phyloP scores from a whole-genome alignment of 2,329 filamentous ascomycete species.

The Penicillium verrucosum region DNA sequence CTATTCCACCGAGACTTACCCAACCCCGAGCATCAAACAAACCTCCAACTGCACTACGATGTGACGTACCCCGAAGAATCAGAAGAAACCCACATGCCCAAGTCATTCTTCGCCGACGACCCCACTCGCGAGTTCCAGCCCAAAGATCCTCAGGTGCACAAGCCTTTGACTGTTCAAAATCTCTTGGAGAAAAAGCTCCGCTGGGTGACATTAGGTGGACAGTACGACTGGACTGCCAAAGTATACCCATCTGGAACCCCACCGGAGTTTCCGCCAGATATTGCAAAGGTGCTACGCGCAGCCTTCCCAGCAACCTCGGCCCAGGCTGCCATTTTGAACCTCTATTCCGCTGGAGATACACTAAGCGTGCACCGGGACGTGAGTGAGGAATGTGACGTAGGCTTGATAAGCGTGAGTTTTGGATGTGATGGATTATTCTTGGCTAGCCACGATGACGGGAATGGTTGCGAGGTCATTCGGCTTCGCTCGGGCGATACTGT shows the following conservation, averaged over 20 bases:
- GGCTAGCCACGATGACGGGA: constrained; percentile 61
- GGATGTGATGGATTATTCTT: constrained; percentile 91
- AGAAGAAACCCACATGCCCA: neutral
- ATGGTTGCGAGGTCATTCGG: constrained; percentile 52
- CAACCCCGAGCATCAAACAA: constrained; percentile 73
- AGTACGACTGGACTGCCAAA: constrained; percentile 94
- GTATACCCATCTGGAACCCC: constrained; percentile 68
- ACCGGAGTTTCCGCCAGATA: constrained; percentile 71
- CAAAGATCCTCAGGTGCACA: constrained; percentile 71
- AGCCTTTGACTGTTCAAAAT: constrained; percentile 64
- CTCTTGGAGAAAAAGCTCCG: constrained; percentile 77
- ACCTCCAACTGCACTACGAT: constrained; percentile 79
- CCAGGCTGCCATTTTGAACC: constrained; percentile 89
- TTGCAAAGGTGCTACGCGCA: constrained; percentile 62
- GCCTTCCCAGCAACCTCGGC: constrained; percentile 75
- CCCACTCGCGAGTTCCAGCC: constrained; percentile 47
- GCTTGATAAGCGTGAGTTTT: constrained; percentile 79
- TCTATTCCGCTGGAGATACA: constrained; percentile 87
- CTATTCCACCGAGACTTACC: constrained; percentile 76
- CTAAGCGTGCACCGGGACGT: constrained; percentile 93
- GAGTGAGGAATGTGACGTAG: constrained; percentile 74
- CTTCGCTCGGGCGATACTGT: constrained; percentile 83
- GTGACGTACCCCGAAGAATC: constrained; percentile 57
- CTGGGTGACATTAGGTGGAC: constrained; percentile 91
- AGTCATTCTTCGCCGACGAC: constrained; percentile 56